phyloP scores from a whole-genome alignment of 2,329 filamentous ascomycete genomes.

The Conoideocrella luteorostrata region DNA sequence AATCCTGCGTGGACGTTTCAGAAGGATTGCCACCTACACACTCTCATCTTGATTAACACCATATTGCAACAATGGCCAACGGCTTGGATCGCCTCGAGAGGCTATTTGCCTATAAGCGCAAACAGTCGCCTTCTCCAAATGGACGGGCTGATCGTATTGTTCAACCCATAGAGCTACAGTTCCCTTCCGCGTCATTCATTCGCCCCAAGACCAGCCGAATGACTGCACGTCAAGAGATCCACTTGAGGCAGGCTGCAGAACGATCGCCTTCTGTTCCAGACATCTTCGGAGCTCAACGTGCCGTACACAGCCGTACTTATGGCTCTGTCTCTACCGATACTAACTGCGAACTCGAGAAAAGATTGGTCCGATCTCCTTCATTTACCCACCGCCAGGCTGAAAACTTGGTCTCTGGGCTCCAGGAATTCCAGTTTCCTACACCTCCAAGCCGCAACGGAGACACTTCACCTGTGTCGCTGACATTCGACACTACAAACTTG shows the following conservation, averaged over 20 bases:
- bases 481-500: conserved; percentile 13
- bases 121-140: conserved; percentile 21
- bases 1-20: no score
- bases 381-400: conserved; percentile 15
- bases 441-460: conserved; percentile 23
- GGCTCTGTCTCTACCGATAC: conserved; percentile 11
- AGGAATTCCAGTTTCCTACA: conserved; percentile 32
- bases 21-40: no score
- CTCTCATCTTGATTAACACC: neutral
- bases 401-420: conserved; percentile 22
- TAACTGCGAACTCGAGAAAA: conserved; percentile 3
- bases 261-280: conserved; percentile 23
- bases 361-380: conserved; percentile 19
- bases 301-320: conserved; percentile 8
- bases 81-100: conserved; percentile 45
- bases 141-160: conserved; percentile 16
- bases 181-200: conserved; percentile 49
- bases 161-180: conserved; percentile 28
- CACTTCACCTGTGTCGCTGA: conserved; percentile 17
- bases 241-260: conserved; percentile 20
- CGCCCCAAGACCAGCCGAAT: conserved; percentile 48
- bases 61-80: conserved; percentile 36
- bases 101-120: conserved; percentile 42
- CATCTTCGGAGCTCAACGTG: conserved; percentile 9
- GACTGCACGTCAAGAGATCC: conserved; percentile 47